A percentile compares a stretch with the other conserved stretches of the same genome.
Conservation (phyloP, 2,329 filamentous ascomycete genomes). For the Dactylellina haptotyla region DNA sequence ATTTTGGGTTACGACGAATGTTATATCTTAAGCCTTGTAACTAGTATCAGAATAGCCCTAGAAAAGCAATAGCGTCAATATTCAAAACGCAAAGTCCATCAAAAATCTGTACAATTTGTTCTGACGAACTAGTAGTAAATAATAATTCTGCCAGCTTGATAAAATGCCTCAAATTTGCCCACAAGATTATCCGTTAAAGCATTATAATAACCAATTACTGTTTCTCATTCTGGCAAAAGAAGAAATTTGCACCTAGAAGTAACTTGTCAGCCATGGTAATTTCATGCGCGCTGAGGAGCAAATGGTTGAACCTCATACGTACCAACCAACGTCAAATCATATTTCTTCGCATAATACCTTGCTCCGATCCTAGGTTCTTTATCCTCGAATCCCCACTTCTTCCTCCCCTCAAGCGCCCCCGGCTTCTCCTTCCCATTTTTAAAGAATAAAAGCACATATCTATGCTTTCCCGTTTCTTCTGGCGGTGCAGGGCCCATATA, state of each 20-base stretch:
- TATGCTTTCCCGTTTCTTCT: constrained; percentile 59
- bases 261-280: constrained; percentile 21
- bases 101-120: too few species aligned
- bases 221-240: constrained; percentile 58
- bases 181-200: background rate
- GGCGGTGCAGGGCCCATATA: constrained; percentile 64
- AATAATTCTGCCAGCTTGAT: too few species aligned
- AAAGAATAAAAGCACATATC: constrained; percentile 64
- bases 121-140: too few species aligned
- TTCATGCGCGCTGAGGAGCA: background rate
- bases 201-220: background rate
- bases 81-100: too few species aligned
- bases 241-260: constrained; percentile 63
- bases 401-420: constrained; percentile 60
- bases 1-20: background rate
- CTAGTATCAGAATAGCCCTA: too few species aligned
- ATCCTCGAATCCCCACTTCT: constrained; percentile 62
- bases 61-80: too few species aligned
- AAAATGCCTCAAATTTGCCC: background rate
- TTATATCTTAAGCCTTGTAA: too few species aligned
- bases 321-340: constrained; percentile 63
- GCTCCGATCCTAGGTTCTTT: constrained; percentile 61
- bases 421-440: constrained; percentile 61
- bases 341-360: constrained; percentile 62
- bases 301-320: constrained; percentile 55